Conservation (phyloP, 345 rosid genomes). For the Noccaea caerulescens region DNA sequence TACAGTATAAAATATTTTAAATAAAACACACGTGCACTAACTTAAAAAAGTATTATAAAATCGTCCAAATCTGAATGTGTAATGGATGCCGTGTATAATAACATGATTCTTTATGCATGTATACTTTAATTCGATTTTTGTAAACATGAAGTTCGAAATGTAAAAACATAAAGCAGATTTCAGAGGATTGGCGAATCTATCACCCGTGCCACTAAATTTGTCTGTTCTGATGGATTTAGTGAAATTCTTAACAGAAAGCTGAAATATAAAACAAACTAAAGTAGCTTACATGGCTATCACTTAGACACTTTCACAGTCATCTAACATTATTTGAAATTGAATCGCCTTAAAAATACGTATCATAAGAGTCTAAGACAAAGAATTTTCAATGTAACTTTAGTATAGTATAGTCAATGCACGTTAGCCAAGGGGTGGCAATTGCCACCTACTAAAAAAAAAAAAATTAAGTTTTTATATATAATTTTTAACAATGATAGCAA, state of each 20-base stretch:
- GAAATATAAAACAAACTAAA: not conserved
- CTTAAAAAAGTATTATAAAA: not conserved
- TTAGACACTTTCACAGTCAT: not conserved
- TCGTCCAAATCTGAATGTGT: conserved; percentile 21
- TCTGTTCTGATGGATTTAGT: not conserved
- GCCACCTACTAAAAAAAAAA: too few relatives aligned
- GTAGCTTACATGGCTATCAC: conserved; percentile 4
- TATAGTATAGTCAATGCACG: too few relatives aligned
- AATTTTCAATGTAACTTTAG: not conserved
- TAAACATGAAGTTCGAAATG: conserved; percentile 13
- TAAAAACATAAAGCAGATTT: conserved; percentile 30
- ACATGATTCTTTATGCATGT: conserved; percentile 22
- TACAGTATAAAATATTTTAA: too few relatives aligned
- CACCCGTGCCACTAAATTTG: conserved; percentile 14
- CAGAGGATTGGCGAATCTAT: conserved; percentile 36
- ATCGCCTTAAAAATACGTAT: not conserved
- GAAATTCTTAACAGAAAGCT: not conserved
- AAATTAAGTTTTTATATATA: too few relatives aligned
- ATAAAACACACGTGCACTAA: not conserved
- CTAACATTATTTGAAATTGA: not conserved
- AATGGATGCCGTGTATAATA: conserved; percentile 33
- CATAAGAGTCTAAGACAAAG: too few relatives aligned
- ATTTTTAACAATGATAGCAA: too few relatives aligned
- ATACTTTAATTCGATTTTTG: conserved; percentile 18
- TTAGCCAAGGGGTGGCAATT: too few relatives aligned